Conservation (phyloP, 1,284 basidiomycete species). For the Ceratorhiza oryzae-sativae region DNA sequence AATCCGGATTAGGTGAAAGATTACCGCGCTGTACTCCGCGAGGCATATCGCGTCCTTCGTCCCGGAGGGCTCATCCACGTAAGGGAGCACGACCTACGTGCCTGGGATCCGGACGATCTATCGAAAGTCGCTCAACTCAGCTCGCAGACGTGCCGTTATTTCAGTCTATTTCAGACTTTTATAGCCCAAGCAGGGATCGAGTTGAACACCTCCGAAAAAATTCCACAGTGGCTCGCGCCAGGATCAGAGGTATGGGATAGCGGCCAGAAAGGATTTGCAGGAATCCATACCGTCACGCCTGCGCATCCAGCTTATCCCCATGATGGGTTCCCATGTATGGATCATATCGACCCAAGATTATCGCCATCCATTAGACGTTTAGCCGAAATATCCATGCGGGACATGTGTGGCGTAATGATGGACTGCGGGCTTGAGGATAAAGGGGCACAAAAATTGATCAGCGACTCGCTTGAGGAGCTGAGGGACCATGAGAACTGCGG, state of each 20-base stretch:
- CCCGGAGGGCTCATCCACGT: conserved; percentile 1
- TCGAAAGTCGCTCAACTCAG: background rate
- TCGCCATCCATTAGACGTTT: background rate
- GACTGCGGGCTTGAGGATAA: background rate
- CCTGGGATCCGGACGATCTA: background rate
- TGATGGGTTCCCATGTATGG: background rate
- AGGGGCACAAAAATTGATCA: background rate
- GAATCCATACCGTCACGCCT: background rate
- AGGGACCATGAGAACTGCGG: background rate
- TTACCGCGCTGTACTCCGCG: background rate
- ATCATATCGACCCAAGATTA: background rate
- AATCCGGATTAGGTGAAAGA: background rate
- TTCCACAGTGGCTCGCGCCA: background rate
- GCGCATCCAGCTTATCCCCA: background rate
- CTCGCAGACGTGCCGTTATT: background rate
- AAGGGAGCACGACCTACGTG: background rate
- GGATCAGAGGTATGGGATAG: background rate
- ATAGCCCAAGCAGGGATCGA: background rate
- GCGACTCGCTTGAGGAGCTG: background rate
- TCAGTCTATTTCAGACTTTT: no score
- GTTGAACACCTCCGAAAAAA: background rate
- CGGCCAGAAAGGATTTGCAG: background rate
- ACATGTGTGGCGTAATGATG: background rate
- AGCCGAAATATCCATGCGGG: background rate
- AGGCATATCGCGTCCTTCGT: background rate